Evolutionary conservation across 768 basidiomycete species (phyloP), one percentile per base, ranked within the genome.

Genomic region (Saitozyma podzolica): DNA sequence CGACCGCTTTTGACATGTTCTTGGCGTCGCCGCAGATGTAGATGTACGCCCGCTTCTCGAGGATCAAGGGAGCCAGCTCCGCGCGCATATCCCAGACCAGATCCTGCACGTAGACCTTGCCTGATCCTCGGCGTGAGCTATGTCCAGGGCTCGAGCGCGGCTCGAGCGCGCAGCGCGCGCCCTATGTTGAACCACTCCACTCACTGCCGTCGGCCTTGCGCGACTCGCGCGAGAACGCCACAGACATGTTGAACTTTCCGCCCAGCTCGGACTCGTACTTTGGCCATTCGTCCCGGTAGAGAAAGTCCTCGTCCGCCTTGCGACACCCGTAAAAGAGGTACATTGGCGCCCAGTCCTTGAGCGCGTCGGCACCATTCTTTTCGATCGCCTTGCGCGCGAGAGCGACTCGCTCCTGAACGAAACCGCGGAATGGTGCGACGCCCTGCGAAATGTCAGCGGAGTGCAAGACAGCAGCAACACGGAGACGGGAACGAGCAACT

Each of bases 101-200:
- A 80, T 99, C 92, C 81, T 99, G 96, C n/a, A 99, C 96, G 81
- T 99, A 99, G 74, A 95, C 91, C 84, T 98, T 99, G 83, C 89
- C 77, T 78, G 49, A 19, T 20, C 9, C 37, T 29, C 13, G 17
- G 16, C 19, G 20, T 60, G 1, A 61, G 43, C 29, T 59, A 47
- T 16, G 42, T 6, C 16, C 40, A n/a, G 16, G 42, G 0, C 37
- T 47, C 48, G 13, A 49, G 13, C 17, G 3, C 43, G 45, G 40
- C 13, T 39, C 20, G 20, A 16, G 8, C 58, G 37, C 3, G 29
- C 29, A 16, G 8, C 58, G 37, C 3, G 29, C 29, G 29, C 29
- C 29, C 29, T 2, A 29, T 29, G 2, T 29, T 5, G 29, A 5
- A 29, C 29, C 29, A 29, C 29, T 2, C 29, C 5, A 78, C 77